Evolutionary conservation across 768 basidiomycete genomes (phyloP).

Genomic region (Mycena floridula): DNA sequence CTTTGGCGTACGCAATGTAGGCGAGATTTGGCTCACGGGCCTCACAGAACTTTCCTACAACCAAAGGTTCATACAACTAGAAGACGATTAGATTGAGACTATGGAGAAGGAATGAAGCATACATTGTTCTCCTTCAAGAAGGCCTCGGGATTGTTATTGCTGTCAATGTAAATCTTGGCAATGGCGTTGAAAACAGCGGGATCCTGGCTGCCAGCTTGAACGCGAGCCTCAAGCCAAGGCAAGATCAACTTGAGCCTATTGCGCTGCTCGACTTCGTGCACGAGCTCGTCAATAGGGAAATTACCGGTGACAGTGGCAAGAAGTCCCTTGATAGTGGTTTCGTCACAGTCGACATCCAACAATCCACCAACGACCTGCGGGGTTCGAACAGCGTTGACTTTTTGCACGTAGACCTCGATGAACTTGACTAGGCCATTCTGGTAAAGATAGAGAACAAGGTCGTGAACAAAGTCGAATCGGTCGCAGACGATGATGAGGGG

Average conservation of each 20-base stretch:
- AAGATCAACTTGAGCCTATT: constrained; percentile 95
- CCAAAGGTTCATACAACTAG: constrained; percentile 91
- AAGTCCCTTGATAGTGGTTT: constrained; percentile 90
- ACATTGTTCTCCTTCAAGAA: constrained; percentile 99
- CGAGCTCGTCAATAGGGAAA: constrained; percentile 97
- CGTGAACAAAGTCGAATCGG: constrained; percentile 99
- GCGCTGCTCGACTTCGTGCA: constrained; percentile 93
- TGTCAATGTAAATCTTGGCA: constrained; percentile 98
- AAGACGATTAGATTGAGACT: constrained; percentile 8
- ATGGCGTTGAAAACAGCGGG: constrained; percentile 93
- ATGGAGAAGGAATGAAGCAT: constrained; percentile 20
- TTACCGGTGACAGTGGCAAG: constrained; percentile 91
- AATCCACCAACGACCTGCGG: constrained; percentile 96
- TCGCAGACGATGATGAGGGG: constrained; percentile 99
- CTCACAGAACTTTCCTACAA: constrained; percentile 99
- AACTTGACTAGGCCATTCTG: constrained; percentile 95
- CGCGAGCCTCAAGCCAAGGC: constrained; percentile 93
- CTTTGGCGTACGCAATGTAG: constrained; percentile 98
- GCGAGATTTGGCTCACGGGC: constrained; percentile 97
- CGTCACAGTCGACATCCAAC: constrained; percentile 97
- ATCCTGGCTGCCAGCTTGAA: constrained; percentile 92
- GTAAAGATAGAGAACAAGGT: constrained; percentile 96
- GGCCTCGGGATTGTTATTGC: constrained; percentile 95
- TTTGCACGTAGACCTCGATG: constrained; percentile 99
- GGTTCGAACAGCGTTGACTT: constrained; percentile 94